Percentiles rank a stretch among this genome's conserved stretches.
Evolutionary conservation across 352 stramenopile species (phyloP).

Genomic region (Peronospora belbahrii): DNA sequence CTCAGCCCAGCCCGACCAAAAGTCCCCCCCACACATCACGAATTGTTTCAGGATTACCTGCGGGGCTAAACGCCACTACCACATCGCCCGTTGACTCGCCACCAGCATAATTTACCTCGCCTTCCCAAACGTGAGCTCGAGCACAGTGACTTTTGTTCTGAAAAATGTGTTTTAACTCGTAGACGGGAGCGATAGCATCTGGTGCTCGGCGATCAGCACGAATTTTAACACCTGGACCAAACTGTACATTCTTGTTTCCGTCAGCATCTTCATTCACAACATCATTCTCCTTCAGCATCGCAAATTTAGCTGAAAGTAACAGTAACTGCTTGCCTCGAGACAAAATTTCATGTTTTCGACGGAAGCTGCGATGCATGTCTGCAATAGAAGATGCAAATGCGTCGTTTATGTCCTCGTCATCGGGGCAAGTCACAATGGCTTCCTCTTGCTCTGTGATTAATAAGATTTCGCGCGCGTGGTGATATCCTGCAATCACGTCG

Average conservation of each 20-base stretch:
- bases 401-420: constrained; percentile 76
- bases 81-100: constrained; percentile 44
- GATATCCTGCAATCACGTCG: constrained; percentile 64
- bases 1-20: constrained; percentile 83
- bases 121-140: constrained; percentile 72
- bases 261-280: constrained; percentile 80
- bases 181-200: constrained; percentile 45
- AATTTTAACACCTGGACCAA: constrained; percentile 71
- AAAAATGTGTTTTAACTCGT: constrained; percentile 82
- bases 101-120: constrained; percentile 33
- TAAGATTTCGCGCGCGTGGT: constrained; percentile 60
- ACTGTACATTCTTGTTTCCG: constrained; percentile 84
- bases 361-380: constrained; percentile 70
- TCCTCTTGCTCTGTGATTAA: constrained; percentile 79
- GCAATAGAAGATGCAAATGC: constrained; percentile 66
- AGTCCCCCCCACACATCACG: constrained; percentile 78
- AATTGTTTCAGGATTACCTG: constrained; percentile 75
- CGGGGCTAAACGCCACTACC: constrained; percentile 74
- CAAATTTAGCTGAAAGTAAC: constrained; percentile 80
- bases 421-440: constrained; percentile 61
- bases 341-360: constrained; percentile 63
- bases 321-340: constrained; percentile 70
- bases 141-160: constrained; percentile 80
- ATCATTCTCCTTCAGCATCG: constrained; percentile 83
- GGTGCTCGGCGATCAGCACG: constrained; percentile 46